phyloP scores from a whole-genome alignment of 257 asterid genomes.

The Solanum lignicaule region DNA sequence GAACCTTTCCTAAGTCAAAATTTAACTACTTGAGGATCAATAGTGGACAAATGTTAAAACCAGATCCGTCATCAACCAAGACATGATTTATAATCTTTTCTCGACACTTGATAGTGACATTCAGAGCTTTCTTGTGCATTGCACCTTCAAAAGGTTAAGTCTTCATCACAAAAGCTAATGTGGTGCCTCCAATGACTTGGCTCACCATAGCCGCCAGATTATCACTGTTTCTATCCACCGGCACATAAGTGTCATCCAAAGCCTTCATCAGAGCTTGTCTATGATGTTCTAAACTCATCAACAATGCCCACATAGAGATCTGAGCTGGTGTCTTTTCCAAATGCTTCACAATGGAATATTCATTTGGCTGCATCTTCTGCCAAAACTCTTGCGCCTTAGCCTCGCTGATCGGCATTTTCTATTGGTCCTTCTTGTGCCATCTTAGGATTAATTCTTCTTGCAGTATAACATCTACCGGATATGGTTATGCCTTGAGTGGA shows the following conservation, averaged over 20 bases:
- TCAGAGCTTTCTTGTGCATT: not conserved
- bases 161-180: not conserved
- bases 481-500: not conserved
- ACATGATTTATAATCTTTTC: not conserved
- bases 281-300: too few relatives aligned
- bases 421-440: not conserved
- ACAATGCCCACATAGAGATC: too few relatives aligned
- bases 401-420: too few relatives aligned
- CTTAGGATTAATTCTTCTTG: fast-evolving
- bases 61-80: not conserved
- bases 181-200: not conserved
- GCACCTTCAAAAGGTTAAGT: not conserved
- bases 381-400: too few relatives aligned
- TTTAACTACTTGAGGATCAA: not conserved
- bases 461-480: not conserved
- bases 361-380: too few relatives aligned
- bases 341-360: too few relatives aligned
- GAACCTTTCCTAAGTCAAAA: not conserved
- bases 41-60: not conserved
- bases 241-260: too few relatives aligned
- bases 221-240: too few relatives aligned
- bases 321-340: too few relatives aligned
- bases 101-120: not conserved
- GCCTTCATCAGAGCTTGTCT: too few relatives aligned
- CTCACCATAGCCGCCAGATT: too few relatives aligned